Evolutionary conservation across 2,329 filamentous ascomycete species (phyloP), one percentile per base, ranked within the genome.

Genomic region (Neofusicoccum sp.): DNA sequence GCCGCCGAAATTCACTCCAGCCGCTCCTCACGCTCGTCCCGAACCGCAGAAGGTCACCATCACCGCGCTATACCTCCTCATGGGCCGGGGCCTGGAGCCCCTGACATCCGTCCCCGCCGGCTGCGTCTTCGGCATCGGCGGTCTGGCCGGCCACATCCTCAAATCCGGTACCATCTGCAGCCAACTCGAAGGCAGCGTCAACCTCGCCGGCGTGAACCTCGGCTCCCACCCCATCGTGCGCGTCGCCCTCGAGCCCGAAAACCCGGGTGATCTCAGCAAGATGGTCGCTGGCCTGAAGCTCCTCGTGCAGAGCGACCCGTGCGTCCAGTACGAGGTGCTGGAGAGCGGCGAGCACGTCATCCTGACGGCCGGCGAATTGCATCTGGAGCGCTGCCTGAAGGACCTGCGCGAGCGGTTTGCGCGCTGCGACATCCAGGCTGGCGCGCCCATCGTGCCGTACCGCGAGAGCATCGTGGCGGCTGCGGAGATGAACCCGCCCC

Each of bases 141-240:
- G 95, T 1, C 84, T 99, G 1, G 93, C 95, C 70, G 93, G 93
- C 14, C 89, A 93, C 63, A 89, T 99, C n/a, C 82, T 99, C 59
- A 99, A 99, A 74, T 96, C 92, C 1, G 95, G 93, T 11, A 99
- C 95, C 0, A 80, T 99, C 3, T 97, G 92, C 78, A 96, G 91
- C 65, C 89, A 90, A 65, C 79, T 96, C 0, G 88, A 91, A 51
- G 95, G 95, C 14, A 87, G 90, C 6, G 87, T 96, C 67, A 99
- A 99, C 75, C 79, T 99, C 57, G 95, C 93, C 0, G 93, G 93
- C 64, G 87, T 98, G 7, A 86, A 82, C 59, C 86, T 93, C 75
- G 86, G 86, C 33, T 90, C 89, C 4, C 89, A 93, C 58, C 95
- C 95, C 1, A 99, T 99, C 64, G 95, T 99, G 5, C 89, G 95